Evolutionary conservation across 805 yeast species (phyloP), one percentile per base, ranked within the genome.

Genomic region (Metschnikowia santaceciliae): DNA sequence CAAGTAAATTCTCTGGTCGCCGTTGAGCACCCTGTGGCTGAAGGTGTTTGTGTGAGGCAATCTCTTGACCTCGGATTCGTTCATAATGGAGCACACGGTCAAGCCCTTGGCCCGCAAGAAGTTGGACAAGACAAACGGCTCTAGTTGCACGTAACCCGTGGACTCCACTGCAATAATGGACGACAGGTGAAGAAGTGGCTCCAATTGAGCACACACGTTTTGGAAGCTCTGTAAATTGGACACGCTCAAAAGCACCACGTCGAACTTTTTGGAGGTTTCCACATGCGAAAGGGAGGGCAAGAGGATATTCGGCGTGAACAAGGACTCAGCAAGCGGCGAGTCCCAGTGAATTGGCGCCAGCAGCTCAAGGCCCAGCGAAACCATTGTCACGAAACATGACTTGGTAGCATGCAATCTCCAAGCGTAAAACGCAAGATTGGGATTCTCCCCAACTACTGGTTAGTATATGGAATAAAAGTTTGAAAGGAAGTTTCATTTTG

Each of bases 91-190:
- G 49, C 81, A 70, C 15, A 82, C 72, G 22, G 63, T 54, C 36
- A 65, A 54, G 33, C 62, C 55, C 33, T 74, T 51, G 68, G 64
- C 55, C 53, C 66, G 59, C 37, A 65, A 55, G 50, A 74, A 64
- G 17, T 73, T 70, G 63, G 80, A 70, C 56, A 71, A 74, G 37
- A 84, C 76, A 62, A 86, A 86, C 6, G 88, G 86, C 64, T 87
- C 92, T 47, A 87, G 65, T 63, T 84, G 84, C 50, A 87, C 80
- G 62, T 79, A 86, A 3, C 89, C 88, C 1, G 89, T 81, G 45
- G 84, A 78, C 67, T 87, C 95, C 35, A 87, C 69, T 23, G 86
- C 69, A 2, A 87, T 68, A 33, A 82, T 70, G 23, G 90, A 76
- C 63, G 76, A 54, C 7, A 56, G 48, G 42, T 63, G 54, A 19